These are phyloP conservation scores for Aureobasidium leucospermi DNA, from an alignment of 2,329 filamentous ascomycete species.

Conservation along the genomic window DNA sequence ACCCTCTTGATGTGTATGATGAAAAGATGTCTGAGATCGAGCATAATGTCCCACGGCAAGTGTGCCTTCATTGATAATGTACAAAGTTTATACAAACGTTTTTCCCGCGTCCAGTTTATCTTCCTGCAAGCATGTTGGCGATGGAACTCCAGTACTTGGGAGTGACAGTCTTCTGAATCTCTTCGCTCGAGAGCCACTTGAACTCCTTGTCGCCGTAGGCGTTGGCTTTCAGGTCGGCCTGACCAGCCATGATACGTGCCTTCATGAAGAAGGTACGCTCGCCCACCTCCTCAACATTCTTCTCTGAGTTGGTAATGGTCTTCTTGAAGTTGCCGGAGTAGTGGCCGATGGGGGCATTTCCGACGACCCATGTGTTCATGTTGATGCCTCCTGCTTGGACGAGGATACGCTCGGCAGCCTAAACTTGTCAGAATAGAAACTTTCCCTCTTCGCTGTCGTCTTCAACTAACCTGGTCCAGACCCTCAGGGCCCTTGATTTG, in stretches of 20 bases:
- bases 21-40: neutral
- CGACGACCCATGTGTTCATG: constrained; percentile 99
- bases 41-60: neutral
- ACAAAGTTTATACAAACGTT: constrained; percentile 6
- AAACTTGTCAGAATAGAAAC: constrained; percentile 11
- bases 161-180: constrained; percentile 63
- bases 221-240: constrained; percentile 71
- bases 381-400: constrained; percentile 73
- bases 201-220: constrained; percentile 70
- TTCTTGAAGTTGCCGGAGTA: constrained; percentile 51
- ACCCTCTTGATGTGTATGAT: too few relatives aligned
- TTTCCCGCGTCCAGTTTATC: constrained; percentile 39
- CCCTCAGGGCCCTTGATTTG: constrained; percentile 63
- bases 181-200: constrained; percentile 86
- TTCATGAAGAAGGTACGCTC: constrained; percentile 95
- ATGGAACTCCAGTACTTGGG: constrained; percentile 66
- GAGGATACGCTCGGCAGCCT: constrained; percentile 79
- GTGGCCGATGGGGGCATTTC: constrained; percentile 81
- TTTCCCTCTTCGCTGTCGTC: neutral
- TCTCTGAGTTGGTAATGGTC: constrained; percentile 23
- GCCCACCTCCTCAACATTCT: constrained; percentile 45
- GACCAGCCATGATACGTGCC: constrained; percentile 92
- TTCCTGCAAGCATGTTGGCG: constrained; percentile 74
- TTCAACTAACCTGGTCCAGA: constrained; percentile 66
- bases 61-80: constrained; percentile 10